Conservation (phyloP, 139 green algal species). For the Tetraselmis chui region DNA sequence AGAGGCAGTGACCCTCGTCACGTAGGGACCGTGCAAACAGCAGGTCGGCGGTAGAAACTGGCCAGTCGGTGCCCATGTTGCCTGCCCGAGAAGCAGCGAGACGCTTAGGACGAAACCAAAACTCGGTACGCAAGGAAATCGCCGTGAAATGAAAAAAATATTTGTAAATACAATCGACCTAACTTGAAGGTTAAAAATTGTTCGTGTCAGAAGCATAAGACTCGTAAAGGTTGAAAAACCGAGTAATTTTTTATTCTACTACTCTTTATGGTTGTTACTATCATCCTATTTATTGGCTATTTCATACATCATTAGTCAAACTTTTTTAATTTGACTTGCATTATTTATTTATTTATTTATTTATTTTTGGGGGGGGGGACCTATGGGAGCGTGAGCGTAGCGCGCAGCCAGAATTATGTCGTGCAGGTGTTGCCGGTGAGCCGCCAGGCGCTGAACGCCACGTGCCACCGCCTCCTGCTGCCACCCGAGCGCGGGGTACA, state of each 20-base stretch:
- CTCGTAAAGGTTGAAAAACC: too few species aligned
- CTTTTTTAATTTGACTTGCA: neutral
- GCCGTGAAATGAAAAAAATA: too few species aligned
- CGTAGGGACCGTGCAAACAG: slow-evolving; percentile 67
- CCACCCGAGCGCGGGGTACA: slow-evolving; percentile 73
- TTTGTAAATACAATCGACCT: too few species aligned
- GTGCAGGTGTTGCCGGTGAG: slow-evolving; percentile 36
- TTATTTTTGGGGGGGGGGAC: neutral
- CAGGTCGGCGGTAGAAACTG: slow-evolving; percentile 60
- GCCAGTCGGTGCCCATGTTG: slow-evolving; percentile 69
- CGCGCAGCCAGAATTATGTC: slow-evolving; percentile 52
- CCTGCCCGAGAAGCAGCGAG: neutral
- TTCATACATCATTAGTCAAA: too few species aligned
- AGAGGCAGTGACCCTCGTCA: slow-evolving; percentile 71
- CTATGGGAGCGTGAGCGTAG: slow-evolving; percentile 79
- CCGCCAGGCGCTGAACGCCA: slow-evolving; percentile 42
- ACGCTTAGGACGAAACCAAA: too few species aligned
- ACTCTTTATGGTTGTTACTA: too few species aligned
- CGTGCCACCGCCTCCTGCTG: slow-evolving; percentile 56
- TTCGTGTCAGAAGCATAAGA: too few species aligned
- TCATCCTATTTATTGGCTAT: too few species aligned
- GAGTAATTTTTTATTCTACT: too few species aligned
- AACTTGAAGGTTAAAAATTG: too few species aligned
- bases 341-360: slow-evolving; percentile 10
- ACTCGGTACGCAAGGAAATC: too few species aligned